These are phyloP conservation scores for Auricularia heimuer DNA, from an alignment of 768 basidiomycete genomes.

Conservation along the genomic window DNA sequence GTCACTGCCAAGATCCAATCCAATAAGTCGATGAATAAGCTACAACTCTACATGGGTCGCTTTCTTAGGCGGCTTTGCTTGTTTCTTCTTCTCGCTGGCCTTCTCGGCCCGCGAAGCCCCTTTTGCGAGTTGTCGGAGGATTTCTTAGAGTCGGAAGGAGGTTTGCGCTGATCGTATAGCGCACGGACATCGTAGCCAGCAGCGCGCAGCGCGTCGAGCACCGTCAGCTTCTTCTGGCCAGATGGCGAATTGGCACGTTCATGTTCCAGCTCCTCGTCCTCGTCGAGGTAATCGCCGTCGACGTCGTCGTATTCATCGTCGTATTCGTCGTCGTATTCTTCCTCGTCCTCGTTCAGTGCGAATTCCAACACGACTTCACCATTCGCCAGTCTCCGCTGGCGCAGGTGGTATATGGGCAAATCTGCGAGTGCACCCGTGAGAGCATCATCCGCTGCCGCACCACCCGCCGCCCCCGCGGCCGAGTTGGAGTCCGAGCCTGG, in stretches of 20 bases:
- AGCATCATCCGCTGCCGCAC: neutral
- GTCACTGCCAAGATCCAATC: neutral
- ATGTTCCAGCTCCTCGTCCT: constrained; percentile 27
- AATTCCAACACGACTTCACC: constrained; percentile 17
- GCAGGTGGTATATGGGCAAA: neutral
- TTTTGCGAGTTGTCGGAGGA: constrained; percentile 6
- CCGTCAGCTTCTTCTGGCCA: neutral
- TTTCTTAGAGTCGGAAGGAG: constrained; percentile 23
- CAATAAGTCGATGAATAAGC: neutral
- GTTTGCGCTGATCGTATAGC: constrained; percentile 27
- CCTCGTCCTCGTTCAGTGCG: constrained; percentile 11
- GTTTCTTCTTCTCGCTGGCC: constrained; percentile 4
- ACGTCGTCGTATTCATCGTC: constrained; percentile 9
- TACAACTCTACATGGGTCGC: neutral
- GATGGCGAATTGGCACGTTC: constrained; percentile 18
- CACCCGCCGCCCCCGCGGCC: neutral
- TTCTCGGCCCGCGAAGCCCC: constrained; percentile 3
- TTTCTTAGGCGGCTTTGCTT: constrained; percentile 3
- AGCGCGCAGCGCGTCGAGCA: constrained; percentile 42
- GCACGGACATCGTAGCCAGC: constrained; percentile 38
- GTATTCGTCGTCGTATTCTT: constrained; percentile 14
- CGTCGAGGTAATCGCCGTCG: constrained; percentile 21
- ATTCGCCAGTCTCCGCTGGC: neutral
- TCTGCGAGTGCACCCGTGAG: neutral
- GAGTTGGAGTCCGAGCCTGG: neutral